A percentile compares a stretch with the other conserved stretches of the same genome.
Evolutionary conservation across 1,284 basidiomycete species (phyloP).

Genomic region (Hortiboletus rubellus): DNA sequence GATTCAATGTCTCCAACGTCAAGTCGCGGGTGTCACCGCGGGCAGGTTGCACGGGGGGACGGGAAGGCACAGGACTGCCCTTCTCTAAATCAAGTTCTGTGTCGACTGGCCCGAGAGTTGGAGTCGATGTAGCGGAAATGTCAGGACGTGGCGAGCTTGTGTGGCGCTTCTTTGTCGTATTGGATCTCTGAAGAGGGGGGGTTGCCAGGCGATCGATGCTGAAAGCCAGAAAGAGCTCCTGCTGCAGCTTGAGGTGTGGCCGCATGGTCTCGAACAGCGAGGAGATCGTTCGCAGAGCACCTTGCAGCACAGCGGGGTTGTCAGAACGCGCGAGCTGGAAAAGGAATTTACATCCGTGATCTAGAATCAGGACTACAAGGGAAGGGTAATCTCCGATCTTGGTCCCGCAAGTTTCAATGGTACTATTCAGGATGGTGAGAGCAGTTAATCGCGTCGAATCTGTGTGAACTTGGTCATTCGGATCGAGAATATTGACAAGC

Average conservation of each 20-base stretch:
- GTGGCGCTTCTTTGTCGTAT: constrained; percentile 32
- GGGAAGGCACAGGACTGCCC: constrained; percentile 52
- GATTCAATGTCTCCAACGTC: constrained; percentile 85
- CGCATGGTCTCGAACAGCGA: constrained; percentile 90
- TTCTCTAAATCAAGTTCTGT: constrained; percentile 50
- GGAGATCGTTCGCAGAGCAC: constrained; percentile 82
- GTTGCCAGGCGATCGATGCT: constrained; percentile 87
- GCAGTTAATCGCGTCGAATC: constrained; percentile 94
- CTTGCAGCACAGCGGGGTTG: constrained; percentile 76
- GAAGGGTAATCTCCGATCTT: constrained; percentile 77
- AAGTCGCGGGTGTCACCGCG: constrained; percentile 88
- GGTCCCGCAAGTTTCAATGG: constrained; percentile 83
- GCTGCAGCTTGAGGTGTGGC: constrained; percentile 89
- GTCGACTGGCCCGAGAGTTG: constrained; percentile 46
- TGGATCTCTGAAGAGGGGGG: constrained; percentile 38
- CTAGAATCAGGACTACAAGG: constrained; percentile 71
- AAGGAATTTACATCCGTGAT: constrained; percentile 93
- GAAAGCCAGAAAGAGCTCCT: constrained; percentile 94
- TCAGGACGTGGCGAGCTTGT: constrained; percentile 56
- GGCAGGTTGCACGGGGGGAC: constrained; percentile 70
- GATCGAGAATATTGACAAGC: constrained; percentile 93
- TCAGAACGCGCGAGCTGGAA: constrained; percentile 94
- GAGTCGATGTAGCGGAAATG: constrained; percentile 50
- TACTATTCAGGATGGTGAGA: constrained; percentile 85
- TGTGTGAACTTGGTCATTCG: constrained; percentile 92